Evolutionary conservation across 768 basidiomycete genomes (phyloP), one percentile per base, ranked within the genome.

Genomic region (Gautieria morchelliformis): DNA sequence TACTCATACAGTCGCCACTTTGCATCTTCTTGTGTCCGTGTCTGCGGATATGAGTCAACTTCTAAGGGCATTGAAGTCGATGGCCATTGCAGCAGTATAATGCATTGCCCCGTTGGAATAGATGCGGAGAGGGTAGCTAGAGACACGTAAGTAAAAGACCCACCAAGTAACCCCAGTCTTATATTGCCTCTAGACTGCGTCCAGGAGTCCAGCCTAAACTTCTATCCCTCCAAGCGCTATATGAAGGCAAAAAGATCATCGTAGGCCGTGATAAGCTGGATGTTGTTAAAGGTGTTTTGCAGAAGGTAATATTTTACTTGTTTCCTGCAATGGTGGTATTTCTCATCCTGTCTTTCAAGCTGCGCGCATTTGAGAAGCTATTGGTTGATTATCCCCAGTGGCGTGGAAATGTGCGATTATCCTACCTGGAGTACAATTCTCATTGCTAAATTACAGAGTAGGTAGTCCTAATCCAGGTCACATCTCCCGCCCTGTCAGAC

Each of bases 181-280:
- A 24, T n/a, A 15, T 30, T 58, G 51, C 42, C 22, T 33, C 3
- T 59, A 87, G 84, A 9, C 75, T 82, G 42, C 76, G 85, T 1
- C 84, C 91, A 0, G 93, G 92, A 5, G 85, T 98, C 59, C 73
- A 81, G 56, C 94, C 94, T n/a, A 96, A 95, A 70, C 75, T 95
- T 17, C 88, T 88, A 48, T 86, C 92, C 1, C 78, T 98, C 0
- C 75, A 84, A 27, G 76, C 83, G 19, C 70, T 97, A 14, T 99
- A 99, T 69, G 85, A 91, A 62, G 91, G 89, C 61, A 97, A 97
- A 80, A 97, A 97, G 78, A 97, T 99, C 66, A 93, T 99, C 57
- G 89, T 98, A 12, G 95, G 93, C 17, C 79, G 95, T 8, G 95
- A 99, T 71, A 99, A 99, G 75, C 79, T 98, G 42, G 95, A 98